A percentile compares a stretch with the other conserved stretches of the same genome.
These are phyloP conservation scores for Acrasis kona DNA, from an alignment of 78 protist genomes.

Conservation along the genomic window DNA sequence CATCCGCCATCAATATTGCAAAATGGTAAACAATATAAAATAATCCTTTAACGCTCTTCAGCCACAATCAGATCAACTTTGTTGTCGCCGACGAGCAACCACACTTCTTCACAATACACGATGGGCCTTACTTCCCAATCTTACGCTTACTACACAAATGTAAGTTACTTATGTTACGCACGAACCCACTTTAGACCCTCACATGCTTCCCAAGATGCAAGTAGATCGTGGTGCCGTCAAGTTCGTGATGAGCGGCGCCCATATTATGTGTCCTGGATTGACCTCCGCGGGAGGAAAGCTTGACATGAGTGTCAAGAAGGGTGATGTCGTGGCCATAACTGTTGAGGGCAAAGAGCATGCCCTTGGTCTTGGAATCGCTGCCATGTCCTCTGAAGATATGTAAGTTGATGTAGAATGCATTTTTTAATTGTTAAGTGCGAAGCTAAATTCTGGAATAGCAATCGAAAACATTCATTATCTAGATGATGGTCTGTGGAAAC, in stretches of 20 bases:
- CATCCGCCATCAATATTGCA: background rate
- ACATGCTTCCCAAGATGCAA: conserved; percentile 31
- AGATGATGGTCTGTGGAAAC: conserved; percentile 49
- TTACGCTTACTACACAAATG: conserved; percentile 55
- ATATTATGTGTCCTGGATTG: conserved; percentile 73
- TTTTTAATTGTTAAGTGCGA: background rate
- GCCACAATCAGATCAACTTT: conserved; percentile 16
- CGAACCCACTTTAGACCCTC: too few relatives aligned
- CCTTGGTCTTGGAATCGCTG: conserved; percentile 39
- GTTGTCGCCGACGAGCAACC: conserved; percentile 13
- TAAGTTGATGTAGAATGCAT: background rate
- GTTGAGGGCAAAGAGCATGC: conserved; percentile 62
- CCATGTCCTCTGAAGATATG: conserved; percentile 9
- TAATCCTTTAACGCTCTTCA: too few relatives aligned
- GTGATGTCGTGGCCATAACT: background rate
- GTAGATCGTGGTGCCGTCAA: conserved; percentile 58
- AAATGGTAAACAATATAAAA: too few relatives aligned
- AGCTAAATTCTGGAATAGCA: conserved; percentile 26
- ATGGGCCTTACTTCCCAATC: conserved; percentile 53
- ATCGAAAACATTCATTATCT: conserved; percentile 33
- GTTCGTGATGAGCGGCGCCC: conserved; percentile 52
- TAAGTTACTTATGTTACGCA: too few relatives aligned
- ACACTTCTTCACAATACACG: conserved; percentile 42
- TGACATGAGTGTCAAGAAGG: background rate
- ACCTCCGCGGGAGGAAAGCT: conserved; percentile 55